Evolutionary conservation across 1,284 basidiomycete genomes (phyloP).

Genomic region (Rhodotorula glutinis): DNA sequence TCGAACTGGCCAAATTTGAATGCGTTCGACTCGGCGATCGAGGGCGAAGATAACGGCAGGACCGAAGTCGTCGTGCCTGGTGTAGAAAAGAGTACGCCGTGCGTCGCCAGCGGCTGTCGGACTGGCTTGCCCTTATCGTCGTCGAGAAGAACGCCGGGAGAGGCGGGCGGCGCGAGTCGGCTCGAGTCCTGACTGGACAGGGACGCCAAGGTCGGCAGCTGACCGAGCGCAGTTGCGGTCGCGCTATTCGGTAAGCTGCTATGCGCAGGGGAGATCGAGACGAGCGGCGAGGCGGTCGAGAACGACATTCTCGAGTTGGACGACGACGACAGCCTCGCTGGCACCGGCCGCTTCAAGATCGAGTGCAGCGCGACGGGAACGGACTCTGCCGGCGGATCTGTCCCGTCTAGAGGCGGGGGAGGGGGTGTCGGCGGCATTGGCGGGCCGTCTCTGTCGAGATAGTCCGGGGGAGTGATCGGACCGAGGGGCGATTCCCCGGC

Average conservation of each 20-base stretch:
- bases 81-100: constrained; percentile 13
- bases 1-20: not conserved
- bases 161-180: not conserved
- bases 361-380: constrained; percentile 2
- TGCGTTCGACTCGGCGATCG: not conserved
- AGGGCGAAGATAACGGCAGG: constrained; percentile 9
- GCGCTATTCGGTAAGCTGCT: not conserved
- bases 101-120: not conserved
- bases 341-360: constrained; percentile 7
- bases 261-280: not conserved
- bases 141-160: not conserved
- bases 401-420: not conserved
- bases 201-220: not conserved
- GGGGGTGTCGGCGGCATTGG: not conserved
- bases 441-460: not conserved
- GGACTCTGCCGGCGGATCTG: not conserved
- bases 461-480: too few species aligned
- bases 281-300: not conserved
- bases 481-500: too few species aligned
- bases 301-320: not conserved
- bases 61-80: constrained; percentile 16
- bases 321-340: constrained; percentile 2
- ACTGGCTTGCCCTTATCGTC: not conserved
- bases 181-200: not conserved
- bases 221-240: not conserved